Base-by-base conservation (phyloP, 2,329 filamentous ascomycete genomes). In the Stenocarpella maydis region DNA sequence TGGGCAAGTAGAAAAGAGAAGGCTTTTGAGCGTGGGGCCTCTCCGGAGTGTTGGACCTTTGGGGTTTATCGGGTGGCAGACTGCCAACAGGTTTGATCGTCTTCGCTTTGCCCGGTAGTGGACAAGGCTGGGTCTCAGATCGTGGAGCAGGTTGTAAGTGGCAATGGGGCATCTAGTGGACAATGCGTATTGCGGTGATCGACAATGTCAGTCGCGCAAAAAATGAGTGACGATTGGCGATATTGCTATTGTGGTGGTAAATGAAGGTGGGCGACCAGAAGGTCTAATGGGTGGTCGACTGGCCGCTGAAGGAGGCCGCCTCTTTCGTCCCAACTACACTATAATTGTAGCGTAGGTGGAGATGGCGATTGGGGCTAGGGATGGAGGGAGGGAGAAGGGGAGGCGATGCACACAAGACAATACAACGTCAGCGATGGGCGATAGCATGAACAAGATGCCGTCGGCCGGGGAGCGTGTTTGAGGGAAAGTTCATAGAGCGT, bases 61-160 rank as follows among this genome's bases (percentile, higher is more conserved):
- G 24, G 53, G 54, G 28, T 50, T 45, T 41, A 55, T 53, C 15
- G 52, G 61, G 52, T 41, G 55, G 28, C 34, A 43, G 47, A 47
- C 49, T 54, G 24, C 34, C 31, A n/a, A 37, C 49, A 45, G 54
- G 68, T 69, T 67, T 69, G 68, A 69, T 69, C 68, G 65, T 43
- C 69, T 68, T 68, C 65, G 69, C 65, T 67, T 58, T 61, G 65
- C 60, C 69, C 65, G 65, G 61, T 63, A 55, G 47, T 45, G 58
- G 55, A 61, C 65, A 61, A 68, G 65, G 68, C 34, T 41, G 34
- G 45, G 68, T 67, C 50, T 69, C 68, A 69, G 68, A 67, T 41
- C 19, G 24, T n/a, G 31, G 41, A 21, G 31, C 24, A 31, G 45
- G 21, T 53, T 67, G 45, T 58, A 37, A 58, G 65, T 67, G 45